Conservation (phyloP, 352 stramenopile genomes). For the Phytophthora colocasiae region DNA sequence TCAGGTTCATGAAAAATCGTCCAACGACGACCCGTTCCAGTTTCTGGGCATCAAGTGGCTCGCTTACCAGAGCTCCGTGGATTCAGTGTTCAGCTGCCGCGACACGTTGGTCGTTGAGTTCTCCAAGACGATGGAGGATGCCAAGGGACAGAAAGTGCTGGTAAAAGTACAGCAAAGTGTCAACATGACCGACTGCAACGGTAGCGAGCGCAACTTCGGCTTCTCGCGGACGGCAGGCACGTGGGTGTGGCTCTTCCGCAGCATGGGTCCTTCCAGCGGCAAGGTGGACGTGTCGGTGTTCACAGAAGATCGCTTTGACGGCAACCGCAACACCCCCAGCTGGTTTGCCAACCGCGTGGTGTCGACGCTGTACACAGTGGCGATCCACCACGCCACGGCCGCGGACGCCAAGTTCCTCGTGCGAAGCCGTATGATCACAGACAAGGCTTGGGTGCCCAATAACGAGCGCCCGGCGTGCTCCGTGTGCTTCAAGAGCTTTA, state of each 20-base stretch:
- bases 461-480: conserved; percentile 70
- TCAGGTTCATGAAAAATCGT: conserved; percentile 57
- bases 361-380: conserved; percentile 46
- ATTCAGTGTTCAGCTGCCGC: conserved; percentile 71
- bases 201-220: conserved; percentile 63
- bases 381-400: conserved; percentile 48
- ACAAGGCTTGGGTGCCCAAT: conserved; percentile 78
- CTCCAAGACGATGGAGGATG: conserved; percentile 63
- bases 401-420: conserved; percentile 76
- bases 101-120: conserved; percentile 70
- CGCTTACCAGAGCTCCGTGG: conserved; percentile 73
- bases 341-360: conserved; percentile 78
- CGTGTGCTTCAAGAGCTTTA: conserved; percentile 84
- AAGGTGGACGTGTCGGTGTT: conserved; percentile 63
- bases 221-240: conserved; percentile 62
- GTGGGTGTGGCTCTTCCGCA: conserved; percentile 69
- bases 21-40: conserved; percentile 63
- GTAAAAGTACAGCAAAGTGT: conserved; percentile 69
- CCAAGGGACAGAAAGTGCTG: conserved; percentile 66
- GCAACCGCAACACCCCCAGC: conserved; percentile 63
- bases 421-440: conserved; percentile 59
- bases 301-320: conserved; percentile 46
- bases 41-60: conserved; percentile 84
- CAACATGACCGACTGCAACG: conserved; percentile 52
- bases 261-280: conserved; percentile 54